These are phyloP conservation scores for Aspergillus quadricinctus DNA, from an alignment of 2,329 filamentous ascomycete genomes.

Conservation along the genomic window DNA sequence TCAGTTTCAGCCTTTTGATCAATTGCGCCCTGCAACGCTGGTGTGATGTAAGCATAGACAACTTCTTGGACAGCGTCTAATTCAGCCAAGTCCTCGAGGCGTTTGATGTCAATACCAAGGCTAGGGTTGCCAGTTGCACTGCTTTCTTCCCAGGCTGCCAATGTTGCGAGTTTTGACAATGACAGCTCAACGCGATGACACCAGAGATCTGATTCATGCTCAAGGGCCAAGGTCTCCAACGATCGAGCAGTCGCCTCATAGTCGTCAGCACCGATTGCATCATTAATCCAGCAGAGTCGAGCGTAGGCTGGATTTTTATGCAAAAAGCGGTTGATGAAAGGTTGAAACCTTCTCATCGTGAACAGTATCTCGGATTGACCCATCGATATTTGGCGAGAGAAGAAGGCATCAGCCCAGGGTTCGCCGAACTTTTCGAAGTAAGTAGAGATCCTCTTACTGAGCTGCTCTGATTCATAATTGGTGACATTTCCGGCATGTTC, in stretches of 20 bases:
- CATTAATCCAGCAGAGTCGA: conserved; percentile 92
- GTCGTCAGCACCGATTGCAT: conserved; percentile 71
- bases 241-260: conserved; percentile 68
- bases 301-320: conserved; percentile 66
- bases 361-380: conserved; percentile 66
- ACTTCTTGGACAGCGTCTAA: conserved; percentile 75
- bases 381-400: conserved; percentile 68
- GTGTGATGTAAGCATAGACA: conserved; percentile 66
- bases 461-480: conserved; percentile 27
- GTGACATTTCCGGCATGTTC: conserved; percentile 11
- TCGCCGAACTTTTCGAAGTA: conserved; percentile 51
- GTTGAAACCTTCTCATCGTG: conserved; percentile 63
- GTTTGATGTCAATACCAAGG: conserved; percentile 44
- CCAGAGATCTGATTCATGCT: conserved; percentile 77
- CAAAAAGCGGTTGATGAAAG: conserved; percentile 73
- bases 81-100: conserved; percentile 60
- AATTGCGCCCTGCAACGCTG: conserved; percentile 65
- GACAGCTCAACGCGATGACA: conserved; percentile 90
- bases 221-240: conserved; percentile 64
- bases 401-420: conserved; percentile 63
- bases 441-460: conserved; percentile 37
- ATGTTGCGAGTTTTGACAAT: conserved; percentile 72
- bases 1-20: conserved; percentile 76
- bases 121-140: conserved; percentile 24
- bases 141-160: conserved; percentile 56